Conservation (phyloP, 164 flowering plant species). For the Vitis rupestris region DNA sequence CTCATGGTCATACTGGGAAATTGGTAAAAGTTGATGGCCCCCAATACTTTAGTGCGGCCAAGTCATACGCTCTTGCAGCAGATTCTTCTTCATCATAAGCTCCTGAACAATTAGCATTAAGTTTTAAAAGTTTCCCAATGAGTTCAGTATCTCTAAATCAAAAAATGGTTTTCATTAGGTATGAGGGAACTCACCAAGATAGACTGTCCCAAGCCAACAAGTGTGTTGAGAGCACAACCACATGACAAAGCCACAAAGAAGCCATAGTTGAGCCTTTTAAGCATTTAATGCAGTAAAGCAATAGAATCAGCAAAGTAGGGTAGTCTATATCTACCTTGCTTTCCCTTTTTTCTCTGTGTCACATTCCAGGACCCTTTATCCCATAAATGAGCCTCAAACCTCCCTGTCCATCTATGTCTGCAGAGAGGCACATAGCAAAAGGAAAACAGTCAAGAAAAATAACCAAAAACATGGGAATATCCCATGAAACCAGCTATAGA, state of each 20-base stretch:
- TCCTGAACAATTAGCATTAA: slow-evolving; percentile 28
- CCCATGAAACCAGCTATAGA: no score
- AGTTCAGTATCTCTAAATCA: neutral
- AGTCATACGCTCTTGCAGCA: slow-evolving; percentile 69
- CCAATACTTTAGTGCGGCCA: slow-evolving; percentile 72
- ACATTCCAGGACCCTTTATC: slow-evolving; percentile 19
- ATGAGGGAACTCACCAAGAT: slow-evolving; percentile 41
- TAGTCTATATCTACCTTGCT: slow-evolving; percentile 9
- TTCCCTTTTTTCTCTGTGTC: slow-evolving; percentile 17
- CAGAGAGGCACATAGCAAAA: neutral
- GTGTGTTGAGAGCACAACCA: neutral
- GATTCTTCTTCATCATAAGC: slow-evolving; percentile 71
- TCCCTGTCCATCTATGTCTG: slow-evolving; percentile 24
- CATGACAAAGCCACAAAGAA: slow-evolving; percentile 1
- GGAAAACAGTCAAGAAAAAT: neutral
- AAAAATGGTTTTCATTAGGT: neutral
- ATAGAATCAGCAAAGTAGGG: no score
- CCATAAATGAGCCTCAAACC: slow-evolving; percentile 25
- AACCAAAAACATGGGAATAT: no score
- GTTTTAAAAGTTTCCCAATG: neutral
- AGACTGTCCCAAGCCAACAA: slow-evolving; percentile 33
- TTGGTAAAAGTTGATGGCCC: slow-evolving; percentile 58
- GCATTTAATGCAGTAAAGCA: neutral
- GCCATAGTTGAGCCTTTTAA: neutral
- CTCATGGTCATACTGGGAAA: slow-evolving; percentile 36